Percentiles rank a stretch among this genome's conserved stretches.
Conservation (phyloP, 257 asterid species). For the Linaria vulgaris region DNA sequence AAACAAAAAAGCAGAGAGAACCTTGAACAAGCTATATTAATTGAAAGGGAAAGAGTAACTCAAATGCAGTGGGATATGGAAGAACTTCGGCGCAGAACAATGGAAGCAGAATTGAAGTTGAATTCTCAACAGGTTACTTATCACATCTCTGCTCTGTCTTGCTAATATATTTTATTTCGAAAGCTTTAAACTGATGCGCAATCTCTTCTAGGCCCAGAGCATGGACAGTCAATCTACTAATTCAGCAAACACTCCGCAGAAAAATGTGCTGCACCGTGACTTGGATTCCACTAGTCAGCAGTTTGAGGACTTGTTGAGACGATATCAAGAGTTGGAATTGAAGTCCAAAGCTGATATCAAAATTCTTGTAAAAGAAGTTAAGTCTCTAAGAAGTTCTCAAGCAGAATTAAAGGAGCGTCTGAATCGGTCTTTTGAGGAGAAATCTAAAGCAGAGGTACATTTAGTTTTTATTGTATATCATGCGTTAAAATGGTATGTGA, state of each 20-base stretch:
- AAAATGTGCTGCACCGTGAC: constrained; percentile 50
- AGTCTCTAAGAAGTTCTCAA: constrained; percentile 77
- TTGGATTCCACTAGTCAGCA: constrained; percentile 56
- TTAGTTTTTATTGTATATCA: constrained; percentile 23
- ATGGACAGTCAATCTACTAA: constrained; percentile 33
- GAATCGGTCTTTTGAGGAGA: constrained; percentile 51
- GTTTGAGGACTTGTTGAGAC: constrained; percentile 60
- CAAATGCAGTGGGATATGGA: constrained; percentile 99
- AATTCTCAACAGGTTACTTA: constrained; percentile 60
- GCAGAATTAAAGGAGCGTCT: constrained; percentile 67
- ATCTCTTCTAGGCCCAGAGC: constrained; percentile 44
- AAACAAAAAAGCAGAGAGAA: constrained; percentile 84
- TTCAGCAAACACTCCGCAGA: constrained; percentile 40
- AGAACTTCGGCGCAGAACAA: constrained; percentile 75
- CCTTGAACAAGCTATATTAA: constrained; percentile 81
- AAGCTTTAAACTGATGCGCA: constrained; percentile 18
- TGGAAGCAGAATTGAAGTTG: constrained; percentile 86
- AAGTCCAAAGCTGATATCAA: constrained; percentile 82
- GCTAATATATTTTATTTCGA: constrained; percentile 19
- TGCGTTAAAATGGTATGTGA: constrained; percentile 8
- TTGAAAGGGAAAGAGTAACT: constrained; percentile 90
- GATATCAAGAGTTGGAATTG: constrained; percentile 69
- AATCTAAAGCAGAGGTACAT: constrained; percentile 65
- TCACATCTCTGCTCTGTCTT: constrained; percentile 28
- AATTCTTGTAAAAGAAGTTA: constrained; percentile 91